Percentiles rank a stretch among this genome's conserved stretches.
phyloP scores from a whole-genome alignment of 805 yeast genomes.

The Spathaspora hagerdaliae region DNA sequence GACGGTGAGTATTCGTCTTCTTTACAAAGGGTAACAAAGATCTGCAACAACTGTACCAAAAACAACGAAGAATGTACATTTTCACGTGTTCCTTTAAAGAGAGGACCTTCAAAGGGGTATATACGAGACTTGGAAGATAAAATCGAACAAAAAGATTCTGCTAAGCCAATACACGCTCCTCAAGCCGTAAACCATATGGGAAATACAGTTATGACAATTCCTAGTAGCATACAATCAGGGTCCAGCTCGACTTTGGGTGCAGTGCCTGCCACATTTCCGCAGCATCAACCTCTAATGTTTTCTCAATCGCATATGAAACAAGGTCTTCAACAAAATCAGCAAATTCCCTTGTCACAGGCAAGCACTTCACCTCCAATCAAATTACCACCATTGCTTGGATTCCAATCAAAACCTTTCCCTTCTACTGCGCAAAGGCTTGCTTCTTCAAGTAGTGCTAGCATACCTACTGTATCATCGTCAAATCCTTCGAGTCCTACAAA shows the following conservation, averaged over 20 bases:
- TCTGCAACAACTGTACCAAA: slow-evolving; percentile 61
- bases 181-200: not conserved
- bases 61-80: slow-evolving; percentile 62
- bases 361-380: slow-evolving; percentile 17
- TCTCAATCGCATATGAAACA: slow-evolving; percentile 3
- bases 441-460: slow-evolving; percentile 3
- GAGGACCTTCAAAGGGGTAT: slow-evolving; percentile 79
- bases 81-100: slow-evolving; percentile 65
- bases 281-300: slow-evolving; percentile 8
- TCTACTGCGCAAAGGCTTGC: slow-evolving; percentile 4
- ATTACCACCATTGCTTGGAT: slow-evolving; percentile 26
- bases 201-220: not conserved
- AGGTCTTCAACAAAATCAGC: not conserved
- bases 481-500: slow-evolving; percentile 16
- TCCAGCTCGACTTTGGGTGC: not conserved
- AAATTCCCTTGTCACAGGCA: slow-evolving; percentile 3
- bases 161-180: not conserved
- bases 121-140: slow-evolving; percentile 41
- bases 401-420: slow-evolving; percentile 9
- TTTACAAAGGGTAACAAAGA: slow-evolving; percentile 44
- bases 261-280: not conserved
- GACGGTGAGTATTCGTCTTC: slow-evolving; percentile 51
- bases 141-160: slow-evolving; percentile 15
- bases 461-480: slow-evolving; percentile 2
- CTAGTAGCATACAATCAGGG: not conserved